Conservation (phyloP, 768 basidiomycete species). For the Gloeopeniophorella convolvens region DNA sequence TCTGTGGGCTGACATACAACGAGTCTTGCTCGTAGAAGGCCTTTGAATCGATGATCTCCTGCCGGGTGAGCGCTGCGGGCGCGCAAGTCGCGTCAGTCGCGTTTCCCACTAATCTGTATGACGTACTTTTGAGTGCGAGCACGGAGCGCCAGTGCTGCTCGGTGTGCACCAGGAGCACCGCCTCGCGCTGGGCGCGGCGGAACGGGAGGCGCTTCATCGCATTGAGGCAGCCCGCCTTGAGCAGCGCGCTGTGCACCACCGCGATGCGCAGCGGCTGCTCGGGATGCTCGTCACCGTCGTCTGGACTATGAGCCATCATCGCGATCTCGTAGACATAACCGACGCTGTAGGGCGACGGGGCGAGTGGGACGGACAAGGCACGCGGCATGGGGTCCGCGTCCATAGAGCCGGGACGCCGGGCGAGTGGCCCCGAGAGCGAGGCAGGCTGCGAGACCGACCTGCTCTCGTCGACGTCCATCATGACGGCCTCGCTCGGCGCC, state of each 20-base stretch:
- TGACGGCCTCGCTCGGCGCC: slow-evolving; percentile 1
- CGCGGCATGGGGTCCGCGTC: slow-evolving; percentile 10
- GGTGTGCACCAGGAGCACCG: slow-evolving; percentile 85
- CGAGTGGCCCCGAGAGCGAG: slow-evolving; percentile 3
- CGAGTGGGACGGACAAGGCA: slow-evolving; percentile 28
- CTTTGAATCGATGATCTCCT: slow-evolving; percentile 69
- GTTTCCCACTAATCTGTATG: not conserved
- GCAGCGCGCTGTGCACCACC: slow-evolving; percentile 62
- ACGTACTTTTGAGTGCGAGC: slow-evolving; percentile 34
- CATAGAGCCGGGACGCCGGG: slow-evolving; percentile 1
- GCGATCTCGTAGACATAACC: slow-evolving; percentile 83
- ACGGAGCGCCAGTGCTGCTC: slow-evolving; percentile 92
- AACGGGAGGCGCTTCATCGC: slow-evolving; percentile 78
- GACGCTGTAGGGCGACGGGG: slow-evolving; percentile 34
- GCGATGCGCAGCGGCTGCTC: slow-evolving; percentile 73
- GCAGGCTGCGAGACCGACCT: not conserved
- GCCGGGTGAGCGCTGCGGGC: slow-evolving; percentile 58
- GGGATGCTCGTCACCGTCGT: slow-evolving; percentile 64
- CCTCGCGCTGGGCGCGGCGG: slow-evolving; percentile 64
- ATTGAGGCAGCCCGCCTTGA: slow-evolving; percentile 47
- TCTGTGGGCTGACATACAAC: slow-evolving; percentile 83
- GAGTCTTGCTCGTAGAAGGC: slow-evolving; percentile 87
- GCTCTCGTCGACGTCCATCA: slow-evolving; percentile 8
- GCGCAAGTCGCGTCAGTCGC: slow-evolving; percentile 17
- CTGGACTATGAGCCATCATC: slow-evolving; percentile 80